Evolutionary conservation across 2,329 filamentous ascomycete genomes (phyloP).

Genomic region (Thelonectria blattea): DNA sequence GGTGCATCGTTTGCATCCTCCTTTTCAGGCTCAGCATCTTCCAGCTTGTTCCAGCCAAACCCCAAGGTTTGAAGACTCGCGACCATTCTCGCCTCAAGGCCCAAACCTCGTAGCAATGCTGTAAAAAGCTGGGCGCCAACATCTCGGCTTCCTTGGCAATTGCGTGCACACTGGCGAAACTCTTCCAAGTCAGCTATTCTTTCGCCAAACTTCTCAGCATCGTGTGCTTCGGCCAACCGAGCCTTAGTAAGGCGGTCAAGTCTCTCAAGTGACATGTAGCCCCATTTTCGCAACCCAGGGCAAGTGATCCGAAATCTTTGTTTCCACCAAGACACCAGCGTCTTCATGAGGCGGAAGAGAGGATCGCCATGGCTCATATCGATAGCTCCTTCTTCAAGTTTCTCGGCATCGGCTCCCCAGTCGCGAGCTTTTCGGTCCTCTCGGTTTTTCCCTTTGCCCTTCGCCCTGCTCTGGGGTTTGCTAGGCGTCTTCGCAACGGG

Average conservation of each 20-base stretch:
- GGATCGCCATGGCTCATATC: slow-evolving; percentile 87
- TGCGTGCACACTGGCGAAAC: slow-evolving; percentile 72
- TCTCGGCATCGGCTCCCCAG: slow-evolving; percentile 74
- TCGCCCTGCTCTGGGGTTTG: slow-evolving; percentile 43
- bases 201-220: slow-evolving; percentile 76
- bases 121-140: slow-evolving; percentile 90
- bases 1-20: slow-evolving; percentile 26
- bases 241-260: slow-evolving; percentile 76
- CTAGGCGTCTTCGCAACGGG: slow-evolving; percentile 36
- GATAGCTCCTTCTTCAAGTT: slow-evolving; percentile 70
- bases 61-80: slow-evolving; percentile 85
- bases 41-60: slow-evolving; percentile 87
- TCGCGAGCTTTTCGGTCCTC: slow-evolving; percentile 55
- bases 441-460: slow-evolving; percentile 46
- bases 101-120: slow-evolving; percentile 78
- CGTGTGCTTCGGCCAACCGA: slow-evolving; percentile 67
- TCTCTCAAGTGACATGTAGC: slow-evolving; percentile 80
- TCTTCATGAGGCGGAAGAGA: slow-evolving; percentile 75
- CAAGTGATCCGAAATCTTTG: slow-evolving; percentile 78
- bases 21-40: slow-evolving; percentile 71
- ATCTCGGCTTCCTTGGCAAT: slow-evolving; percentile 82
- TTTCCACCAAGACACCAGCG: slow-evolving; percentile 86
- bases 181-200: slow-evolving; percentile 68
- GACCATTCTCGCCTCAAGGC: slow-evolving; percentile 83
- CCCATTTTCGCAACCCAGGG: slow-evolving; percentile 84